Evolutionary conservation across 2,329 filamentous ascomycete species (phyloP).

Genomic region (Fusarium musae): DNA sequence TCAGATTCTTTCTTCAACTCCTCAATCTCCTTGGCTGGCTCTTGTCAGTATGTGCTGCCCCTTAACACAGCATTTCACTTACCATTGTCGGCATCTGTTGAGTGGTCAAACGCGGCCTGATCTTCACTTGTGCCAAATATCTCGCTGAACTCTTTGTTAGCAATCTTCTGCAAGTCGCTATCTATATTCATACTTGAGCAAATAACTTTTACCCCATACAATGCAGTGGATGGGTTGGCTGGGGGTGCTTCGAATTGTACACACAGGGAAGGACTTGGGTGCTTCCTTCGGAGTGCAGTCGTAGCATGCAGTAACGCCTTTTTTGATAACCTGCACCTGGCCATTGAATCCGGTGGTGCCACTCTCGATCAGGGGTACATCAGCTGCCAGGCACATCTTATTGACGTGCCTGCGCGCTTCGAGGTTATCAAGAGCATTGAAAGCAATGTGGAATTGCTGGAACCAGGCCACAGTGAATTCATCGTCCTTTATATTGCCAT

Average conservation of each 20-base stretch:
- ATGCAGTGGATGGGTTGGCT: slow-evolving; percentile 98
- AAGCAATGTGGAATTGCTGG: slow-evolving; percentile 82
- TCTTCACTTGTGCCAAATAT: slow-evolving; percentile 94
- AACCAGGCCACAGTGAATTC: slow-evolving; percentile 93
- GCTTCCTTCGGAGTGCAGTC: slow-evolving; percentile 91
- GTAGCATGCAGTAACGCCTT: slow-evolving; percentile 92
- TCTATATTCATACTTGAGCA: slow-evolving; percentile 71
- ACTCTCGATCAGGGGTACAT: slow-evolving; percentile 92
- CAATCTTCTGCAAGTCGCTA: slow-evolving; percentile 11
- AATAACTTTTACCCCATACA: slow-evolving; percentile 97
- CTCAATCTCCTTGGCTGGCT: slow-evolving; percentile 77
- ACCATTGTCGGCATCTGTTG: slow-evolving; percentile 84
- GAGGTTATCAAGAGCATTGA: slow-evolving; percentile 97
- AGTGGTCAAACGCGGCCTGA: slow-evolving; percentile 81
- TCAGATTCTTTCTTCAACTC: slow-evolving; percentile 87
- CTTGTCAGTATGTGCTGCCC: slow-evolving; percentile 10
- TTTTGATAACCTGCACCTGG: slow-evolving; percentile 96
- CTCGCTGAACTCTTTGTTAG: slow-evolving; percentile 60
- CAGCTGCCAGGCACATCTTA: slow-evolving; percentile 92
- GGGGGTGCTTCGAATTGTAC: slow-evolving; percentile 95
- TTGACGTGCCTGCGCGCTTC: slow-evolving; percentile 96
- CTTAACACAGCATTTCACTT: slow-evolving; percentile 29
- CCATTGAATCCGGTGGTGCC: slow-evolving; percentile 98
- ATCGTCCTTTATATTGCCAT: slow-evolving; percentile 93
- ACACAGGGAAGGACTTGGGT: slow-evolving; percentile 94